phyloP scores from a whole-genome alignment of 2,329 filamentous ascomycete genomes.

The Neofusicoccum sp. region DNA sequence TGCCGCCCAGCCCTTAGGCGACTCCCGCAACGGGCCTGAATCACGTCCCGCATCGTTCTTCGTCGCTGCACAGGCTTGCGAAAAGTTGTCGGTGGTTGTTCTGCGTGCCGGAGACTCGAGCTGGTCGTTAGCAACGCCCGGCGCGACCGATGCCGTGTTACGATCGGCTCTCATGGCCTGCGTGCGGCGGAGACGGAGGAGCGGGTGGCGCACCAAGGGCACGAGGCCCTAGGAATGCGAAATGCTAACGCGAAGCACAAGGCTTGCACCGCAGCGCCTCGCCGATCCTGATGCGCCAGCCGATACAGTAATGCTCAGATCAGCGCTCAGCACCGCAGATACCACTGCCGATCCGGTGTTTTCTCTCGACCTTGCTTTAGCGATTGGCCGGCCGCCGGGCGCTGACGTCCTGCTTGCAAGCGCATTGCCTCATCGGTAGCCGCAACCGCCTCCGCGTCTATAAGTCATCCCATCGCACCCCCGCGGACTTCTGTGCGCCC shows the following conservation, averaged over 20 bases:
- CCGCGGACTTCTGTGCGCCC: neutral
- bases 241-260: no score
- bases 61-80: no score
- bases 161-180: neutral
- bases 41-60: neutral
- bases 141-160: neutral
- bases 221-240: no score
- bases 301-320: neutral
- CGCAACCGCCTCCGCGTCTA: neutral
- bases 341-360: neutral
- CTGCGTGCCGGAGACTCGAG: no score
- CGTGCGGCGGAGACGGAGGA: neutral
- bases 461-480: neutral
- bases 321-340: neutral
- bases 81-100: no score
- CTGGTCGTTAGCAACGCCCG: no score
- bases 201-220: neutral
- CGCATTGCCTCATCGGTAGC: neutral
- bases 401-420: neutral
- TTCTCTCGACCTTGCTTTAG: neutral
- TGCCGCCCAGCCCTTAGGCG: neutral
- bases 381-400: neutral
- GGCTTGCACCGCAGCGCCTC: neutral
- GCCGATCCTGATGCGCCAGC: neutral
- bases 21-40: neutral